A percentile compares a stretch with the other conserved stretches of the same genome.
Conservation (phyloP, 2,329 filamentous ascomycete species). For the Colletotrichum falcatum region DNA sequence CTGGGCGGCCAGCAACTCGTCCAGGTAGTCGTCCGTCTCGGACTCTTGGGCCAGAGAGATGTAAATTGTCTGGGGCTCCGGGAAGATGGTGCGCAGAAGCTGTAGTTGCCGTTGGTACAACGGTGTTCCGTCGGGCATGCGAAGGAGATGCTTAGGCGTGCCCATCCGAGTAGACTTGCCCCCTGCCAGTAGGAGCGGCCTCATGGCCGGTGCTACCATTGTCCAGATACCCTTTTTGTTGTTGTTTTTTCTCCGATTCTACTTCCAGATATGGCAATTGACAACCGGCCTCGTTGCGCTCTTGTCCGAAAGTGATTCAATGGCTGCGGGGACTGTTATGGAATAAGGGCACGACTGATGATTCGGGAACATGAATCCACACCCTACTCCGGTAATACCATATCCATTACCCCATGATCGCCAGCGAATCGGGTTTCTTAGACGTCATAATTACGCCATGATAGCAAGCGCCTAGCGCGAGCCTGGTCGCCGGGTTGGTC, state of each 20-base stretch:
- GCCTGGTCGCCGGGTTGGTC: background rate
- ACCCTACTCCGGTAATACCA: background rate
- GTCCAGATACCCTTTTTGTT: too few species aligned
- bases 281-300: background rate
- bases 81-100: conserved; percentile 44
- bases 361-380: background rate
- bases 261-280: background rate
- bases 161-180: conserved; percentile 49
- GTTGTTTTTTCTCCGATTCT: background rate
- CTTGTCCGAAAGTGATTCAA: background rate
- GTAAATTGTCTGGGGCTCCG: conserved; percentile 44
- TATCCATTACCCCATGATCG: conserved; percentile 5
- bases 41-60: conserved; percentile 44
- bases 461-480: background rate
- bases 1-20: conserved; percentile 28
- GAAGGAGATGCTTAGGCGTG: conserved; percentile 49
- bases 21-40: conserved; percentile 30
- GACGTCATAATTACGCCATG: conserved; percentile 40
- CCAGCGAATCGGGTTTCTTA: background rate
- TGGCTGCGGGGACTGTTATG: background rate
- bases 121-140: conserved; percentile 45
- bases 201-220: conserved; percentile 39
- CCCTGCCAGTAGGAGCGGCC: conserved; percentile 49
- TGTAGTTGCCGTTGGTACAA: conserved; percentile 47
- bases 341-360: background rate